phyloP scores from a whole-genome alignment of 2,329 filamentous ascomycete species.

The Sporothrix humicola region DNA sequence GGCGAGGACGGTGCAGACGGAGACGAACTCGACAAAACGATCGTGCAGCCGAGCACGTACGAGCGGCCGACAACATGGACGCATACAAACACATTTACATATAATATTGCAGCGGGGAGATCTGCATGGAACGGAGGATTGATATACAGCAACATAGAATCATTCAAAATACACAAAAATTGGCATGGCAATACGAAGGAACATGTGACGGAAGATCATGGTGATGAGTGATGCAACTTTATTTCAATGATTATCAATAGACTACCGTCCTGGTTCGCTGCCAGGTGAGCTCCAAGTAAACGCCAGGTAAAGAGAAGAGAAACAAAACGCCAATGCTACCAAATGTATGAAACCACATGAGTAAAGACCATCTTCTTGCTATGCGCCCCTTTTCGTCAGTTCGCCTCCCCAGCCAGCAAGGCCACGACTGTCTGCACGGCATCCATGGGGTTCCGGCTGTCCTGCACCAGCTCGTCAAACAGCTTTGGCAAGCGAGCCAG shows the following conservation, averaged over 20 bases:
- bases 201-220: not conserved
- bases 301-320: not conserved
- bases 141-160: not conserved
- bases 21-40: not conserved
- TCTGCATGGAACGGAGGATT: too few species aligned
- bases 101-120: not conserved
- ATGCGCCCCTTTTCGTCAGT: not conserved
- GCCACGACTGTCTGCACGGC: constrained; percentile 66
- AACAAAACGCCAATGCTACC: not conserved
- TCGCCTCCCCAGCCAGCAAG: constrained; percentile 54
- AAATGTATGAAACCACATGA: not conserved
- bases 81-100: not conserved
- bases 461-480: constrained; percentile 64
- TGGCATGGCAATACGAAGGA: not conserved
- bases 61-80: not conserved
- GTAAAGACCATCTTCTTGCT: not conserved
- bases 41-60: not conserved
- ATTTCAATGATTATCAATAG: not conserved
- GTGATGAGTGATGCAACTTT: not conserved
- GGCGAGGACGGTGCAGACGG: not conserved
- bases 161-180: not conserved
- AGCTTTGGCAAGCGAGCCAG: constrained; percentile 63
- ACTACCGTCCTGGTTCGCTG: not conserved
- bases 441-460: constrained; percentile 58
- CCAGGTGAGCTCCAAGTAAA: not conserved